Evolutionary conservation across 352 stramenopile species (phyloP).

Genomic region (Plasmopara halstedii): DNA sequence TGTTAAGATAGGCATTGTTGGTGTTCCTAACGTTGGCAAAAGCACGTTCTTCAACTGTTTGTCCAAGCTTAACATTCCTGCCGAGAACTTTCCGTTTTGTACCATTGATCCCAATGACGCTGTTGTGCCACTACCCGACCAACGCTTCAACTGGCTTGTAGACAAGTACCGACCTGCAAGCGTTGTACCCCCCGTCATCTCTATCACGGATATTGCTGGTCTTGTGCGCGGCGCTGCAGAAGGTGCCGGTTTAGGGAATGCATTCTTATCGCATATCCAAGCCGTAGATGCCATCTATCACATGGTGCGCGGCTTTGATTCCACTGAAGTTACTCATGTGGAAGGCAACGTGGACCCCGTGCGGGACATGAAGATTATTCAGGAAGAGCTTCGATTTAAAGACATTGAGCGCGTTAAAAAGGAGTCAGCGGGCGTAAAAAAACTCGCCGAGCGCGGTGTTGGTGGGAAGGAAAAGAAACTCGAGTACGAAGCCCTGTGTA

Average conservation of each 20-base stretch:
- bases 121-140: constrained; percentile 93
- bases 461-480: constrained; percentile 95
- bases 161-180: constrained; percentile 92
- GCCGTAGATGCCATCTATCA: constrained; percentile 98
- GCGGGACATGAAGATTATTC: constrained; percentile 98
- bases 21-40: constrained; percentile 99
- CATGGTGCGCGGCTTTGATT: constrained; percentile 97
- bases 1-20: constrained; percentile 98
- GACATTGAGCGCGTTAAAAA: constrained; percentile 90
- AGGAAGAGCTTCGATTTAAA: constrained; percentile 97
- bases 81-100: constrained; percentile 95
- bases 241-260: constrained; percentile 97
- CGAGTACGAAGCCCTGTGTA: constrained; percentile 85
- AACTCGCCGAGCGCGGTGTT: constrained; percentile 83
- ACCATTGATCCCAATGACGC: constrained; percentile 99
- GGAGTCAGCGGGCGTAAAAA: constrained; percentile 64
- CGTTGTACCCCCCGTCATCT: constrained; percentile 95
- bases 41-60: constrained; percentile 99
- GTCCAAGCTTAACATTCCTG: constrained; percentile 89
- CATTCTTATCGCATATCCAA: constrained; percentile 99
- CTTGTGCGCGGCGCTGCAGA: constrained; percentile 96
- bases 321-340: constrained; percentile 97
- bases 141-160: constrained; percentile 98
- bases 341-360: constrained; percentile 98
- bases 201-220: constrained; percentile 99